Conservation (phyloP, 202 grass and related monocot genomes). For the Zizania palustris region DNA sequence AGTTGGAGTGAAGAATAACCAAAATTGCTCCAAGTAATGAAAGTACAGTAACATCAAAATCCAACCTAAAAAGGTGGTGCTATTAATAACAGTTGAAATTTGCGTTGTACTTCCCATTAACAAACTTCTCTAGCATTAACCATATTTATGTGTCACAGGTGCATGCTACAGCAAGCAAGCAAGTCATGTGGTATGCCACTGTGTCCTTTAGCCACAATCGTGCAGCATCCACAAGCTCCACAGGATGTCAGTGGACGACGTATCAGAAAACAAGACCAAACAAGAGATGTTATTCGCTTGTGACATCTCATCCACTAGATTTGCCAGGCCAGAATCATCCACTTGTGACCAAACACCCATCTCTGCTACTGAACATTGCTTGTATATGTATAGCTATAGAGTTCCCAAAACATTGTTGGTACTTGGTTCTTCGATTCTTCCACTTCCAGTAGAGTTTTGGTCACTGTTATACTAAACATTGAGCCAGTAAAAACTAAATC, state of each 20-base stretch:
- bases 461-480: background rate
- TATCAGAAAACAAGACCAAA: slow-evolving; percentile 42
- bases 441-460: slow-evolving; percentile 29
- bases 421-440: background rate
- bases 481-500: slow-evolving; percentile 1
- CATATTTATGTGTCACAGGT: slow-evolving; percentile 43
- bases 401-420: background rate
- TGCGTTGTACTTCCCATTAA: slow-evolving; percentile 31
- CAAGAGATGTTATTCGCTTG: slow-evolving; percentile 21
- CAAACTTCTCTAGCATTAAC: slow-evolving; percentile 49
- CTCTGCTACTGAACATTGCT: slow-evolving; percentile 13
- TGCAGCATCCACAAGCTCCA: slow-evolving; percentile 23
- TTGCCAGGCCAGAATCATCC: slow-evolving; percentile 9
- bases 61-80: slow-evolving; percentile 40
- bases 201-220: slow-evolving; percentile 32
- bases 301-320: slow-evolving; percentile 44
- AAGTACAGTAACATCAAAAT: slow-evolving; percentile 39
- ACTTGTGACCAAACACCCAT: background rate
- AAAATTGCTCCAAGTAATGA: slow-evolving; percentile 35
- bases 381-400: slow-evolving; percentile 20
- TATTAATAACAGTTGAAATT: slow-evolving; percentile 54
- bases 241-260: background rate
- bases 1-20: slow-evolving; percentile 47
- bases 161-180: slow-evolving; percentile 44
- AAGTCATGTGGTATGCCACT: slow-evolving; percentile 30